Base-by-base conservation (phyloP, 2,329 filamentous ascomycete genomes). In the Apiospora aurea region DNA sequence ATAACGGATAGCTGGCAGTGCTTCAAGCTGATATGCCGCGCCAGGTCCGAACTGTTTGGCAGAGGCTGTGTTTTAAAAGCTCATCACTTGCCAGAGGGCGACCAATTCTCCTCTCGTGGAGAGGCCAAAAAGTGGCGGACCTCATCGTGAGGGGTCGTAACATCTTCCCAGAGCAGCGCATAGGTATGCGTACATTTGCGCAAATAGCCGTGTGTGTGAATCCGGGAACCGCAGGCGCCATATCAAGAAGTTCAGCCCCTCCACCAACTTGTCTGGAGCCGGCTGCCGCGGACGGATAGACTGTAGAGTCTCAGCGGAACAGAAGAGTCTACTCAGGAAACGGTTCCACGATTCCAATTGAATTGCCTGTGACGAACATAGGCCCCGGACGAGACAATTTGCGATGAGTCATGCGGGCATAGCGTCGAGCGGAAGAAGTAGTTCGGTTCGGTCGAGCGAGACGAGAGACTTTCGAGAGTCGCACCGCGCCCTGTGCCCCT, bases 361-460 rank as follows among this genome's bases (percentile, higher is more conserved):
- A 41, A 14, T n/a, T 64, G 34, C 21, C 34, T 34, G 21, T 38
- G 4, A 24, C 6, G n/a, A 64, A 13, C 8, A 14, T 5, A n/a
- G n/a, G 7, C 21, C 21, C 29, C 18, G n/a, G n/a, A 13, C 34
- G 41, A 13, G 34, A 21, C 21, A n/a, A 41, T 38, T n/a, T 34
- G 57, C 57, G 57, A 64, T 13, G 34, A 64, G 29, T 64, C 57
- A 29, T 41, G 57, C 10, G 21, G 34, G 18, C 10, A 13, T n/a
- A 41, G 11, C 10, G 34, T 41, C 57, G 57, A 64, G 57, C 34
- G 26, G 57, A 29, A 13, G 34, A 24, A n/a, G 18, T n/a, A 41
- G 4, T n/a, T 64, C 57, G 57, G 57, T 41, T 64, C 57, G 57
- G 11, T 64, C 29, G 57, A 64, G 57, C 57, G 21, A 64, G 57